These are phyloP conservation scores for Gautieria morchelliformis DNA, from an alignment of 768 basidiomycete species.

Conservation along the genomic window DNA sequence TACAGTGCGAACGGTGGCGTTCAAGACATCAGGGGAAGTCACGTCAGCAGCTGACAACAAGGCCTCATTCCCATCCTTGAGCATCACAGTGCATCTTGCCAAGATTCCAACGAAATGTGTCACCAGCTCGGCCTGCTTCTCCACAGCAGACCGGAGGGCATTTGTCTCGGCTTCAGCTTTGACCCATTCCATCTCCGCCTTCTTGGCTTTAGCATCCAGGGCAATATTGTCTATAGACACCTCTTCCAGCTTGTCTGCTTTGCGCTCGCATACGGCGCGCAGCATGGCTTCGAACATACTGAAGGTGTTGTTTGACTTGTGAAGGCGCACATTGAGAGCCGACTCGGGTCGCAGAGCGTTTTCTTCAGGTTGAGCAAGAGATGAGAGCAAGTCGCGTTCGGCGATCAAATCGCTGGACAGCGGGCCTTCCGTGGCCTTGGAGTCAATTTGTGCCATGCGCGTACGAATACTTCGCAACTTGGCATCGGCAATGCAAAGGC, in stretches of 20 bases:
- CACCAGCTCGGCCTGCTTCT: constrained; percentile 55
- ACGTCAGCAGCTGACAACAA: not conserved
- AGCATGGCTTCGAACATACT: constrained; percentile 83
- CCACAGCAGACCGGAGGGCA: constrained; percentile 50
- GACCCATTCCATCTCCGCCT: constrained; percentile 60
- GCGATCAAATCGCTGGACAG: constrained; percentile 56
- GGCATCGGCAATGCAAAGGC: constrained; percentile 56
- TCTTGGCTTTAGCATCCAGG: constrained; percentile 54
- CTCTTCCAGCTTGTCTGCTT: constrained; percentile 71
- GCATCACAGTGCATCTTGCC: constrained; percentile 64
- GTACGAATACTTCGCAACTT: constrained; percentile 56
- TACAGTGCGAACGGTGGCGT: constrained; percentile 36
- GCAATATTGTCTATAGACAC: constrained; percentile 58
- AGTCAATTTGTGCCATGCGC: constrained; percentile 41
- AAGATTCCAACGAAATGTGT: constrained; percentile 73
- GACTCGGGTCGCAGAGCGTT: constrained; percentile 51
- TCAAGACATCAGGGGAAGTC: constrained; percentile 16
- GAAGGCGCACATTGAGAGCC: constrained; percentile 44
- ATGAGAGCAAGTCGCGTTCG: constrained; percentile 58
- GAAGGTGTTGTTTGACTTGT: constrained; percentile 62
- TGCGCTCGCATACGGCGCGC: constrained; percentile 72
- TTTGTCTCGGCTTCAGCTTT: constrained; percentile 60
- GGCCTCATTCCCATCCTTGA: constrained; percentile 38
- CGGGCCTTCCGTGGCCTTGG: constrained; percentile 28
- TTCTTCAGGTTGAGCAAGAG: constrained; percentile 65